Evolutionary conservation across 1,284 basidiomycete species (phyloP).

Genomic region (Sporisorium reilianum): DNA sequence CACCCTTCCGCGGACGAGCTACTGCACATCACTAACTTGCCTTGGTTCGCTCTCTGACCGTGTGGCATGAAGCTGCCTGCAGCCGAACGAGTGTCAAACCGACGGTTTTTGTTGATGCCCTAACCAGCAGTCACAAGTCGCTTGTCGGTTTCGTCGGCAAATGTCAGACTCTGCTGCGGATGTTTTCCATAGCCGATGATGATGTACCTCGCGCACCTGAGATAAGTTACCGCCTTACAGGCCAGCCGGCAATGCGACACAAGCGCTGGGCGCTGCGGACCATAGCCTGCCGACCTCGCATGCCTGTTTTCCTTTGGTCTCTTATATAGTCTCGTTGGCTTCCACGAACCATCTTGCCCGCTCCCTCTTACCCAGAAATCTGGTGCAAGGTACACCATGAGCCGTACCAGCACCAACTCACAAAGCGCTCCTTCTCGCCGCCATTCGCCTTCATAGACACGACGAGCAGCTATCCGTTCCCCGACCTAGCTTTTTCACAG

Average conservation of each 20-base stretch:
- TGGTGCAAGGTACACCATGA: slow-evolving; percentile 3
- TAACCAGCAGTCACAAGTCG: no score
- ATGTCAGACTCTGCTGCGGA: neutral
- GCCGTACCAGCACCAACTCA: neutral
- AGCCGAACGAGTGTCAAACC: neutral
- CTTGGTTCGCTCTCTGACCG: neutral
- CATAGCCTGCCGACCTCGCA: neutral
- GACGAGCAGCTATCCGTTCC: neutral
- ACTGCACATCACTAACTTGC: neutral
- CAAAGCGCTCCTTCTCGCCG: slow-evolving; percentile 1
- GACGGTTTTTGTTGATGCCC: neutral
- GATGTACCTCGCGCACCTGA: neutral
- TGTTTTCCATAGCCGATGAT: neutral
- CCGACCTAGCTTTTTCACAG: neutral
- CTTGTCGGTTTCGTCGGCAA: no score
- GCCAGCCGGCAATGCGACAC: neutral
- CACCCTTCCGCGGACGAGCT: slow-evolving; percentile 12
- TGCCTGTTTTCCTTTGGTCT: neutral
- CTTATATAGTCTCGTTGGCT: slow-evolving; percentile 2
- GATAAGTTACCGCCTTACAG: neutral
- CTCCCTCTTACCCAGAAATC: neutral
- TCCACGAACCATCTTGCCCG: neutral
- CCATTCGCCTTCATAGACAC: neutral
- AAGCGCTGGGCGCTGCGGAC: neutral
- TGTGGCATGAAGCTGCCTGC: neutral